Conservation (phyloP, 495 filamentous ascomycete genomes). For the Parachaetomium inaequale region DNA sequence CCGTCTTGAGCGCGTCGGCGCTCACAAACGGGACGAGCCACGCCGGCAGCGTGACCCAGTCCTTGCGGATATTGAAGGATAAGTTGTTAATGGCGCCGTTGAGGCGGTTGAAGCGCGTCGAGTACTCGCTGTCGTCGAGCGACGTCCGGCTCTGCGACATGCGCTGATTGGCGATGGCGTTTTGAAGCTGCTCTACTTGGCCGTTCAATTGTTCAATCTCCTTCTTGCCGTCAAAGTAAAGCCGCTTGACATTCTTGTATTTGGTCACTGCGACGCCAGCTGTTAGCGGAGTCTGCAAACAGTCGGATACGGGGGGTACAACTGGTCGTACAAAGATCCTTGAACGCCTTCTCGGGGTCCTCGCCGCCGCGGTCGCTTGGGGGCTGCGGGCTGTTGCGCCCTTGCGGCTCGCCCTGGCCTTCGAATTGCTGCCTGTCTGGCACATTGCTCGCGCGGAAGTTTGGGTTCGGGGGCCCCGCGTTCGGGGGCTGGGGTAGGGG, state of each 20-base stretch:
- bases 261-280: constrained; percentile 63
- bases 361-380: constrained; percentile 50
- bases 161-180: constrained; percentile 91
- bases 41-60: constrained; percentile 74
- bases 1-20: constrained; percentile 71
- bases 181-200: constrained; percentile 93
- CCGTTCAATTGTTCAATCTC: constrained; percentile 82
- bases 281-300: constrained; percentile 13
- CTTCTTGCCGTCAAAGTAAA: constrained; percentile 92
- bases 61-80: constrained; percentile 89
- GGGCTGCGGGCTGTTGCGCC: constrained; percentile 60
- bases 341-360: constrained; percentile 53
- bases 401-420: constrained; percentile 42
- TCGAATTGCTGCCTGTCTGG: constrained; percentile 41
- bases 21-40: constrained; percentile 81
- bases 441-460: constrained; percentile 40
- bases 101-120: constrained; percentile 81
- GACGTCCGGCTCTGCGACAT: constrained; percentile 92
- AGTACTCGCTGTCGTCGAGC: constrained; percentile 93
- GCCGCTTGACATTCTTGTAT: constrained; percentile 95
- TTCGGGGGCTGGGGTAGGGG: constrained; percentile 42
- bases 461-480: constrained; percentile 30
- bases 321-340: constrained; percentile 61
- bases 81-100: constrained; percentile 95
- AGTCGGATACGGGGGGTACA: background rate